Conservation (phyloP, 2,329 filamentous ascomycete species). For the Ophiocordyceps camponoti-rufipedis region DNA sequence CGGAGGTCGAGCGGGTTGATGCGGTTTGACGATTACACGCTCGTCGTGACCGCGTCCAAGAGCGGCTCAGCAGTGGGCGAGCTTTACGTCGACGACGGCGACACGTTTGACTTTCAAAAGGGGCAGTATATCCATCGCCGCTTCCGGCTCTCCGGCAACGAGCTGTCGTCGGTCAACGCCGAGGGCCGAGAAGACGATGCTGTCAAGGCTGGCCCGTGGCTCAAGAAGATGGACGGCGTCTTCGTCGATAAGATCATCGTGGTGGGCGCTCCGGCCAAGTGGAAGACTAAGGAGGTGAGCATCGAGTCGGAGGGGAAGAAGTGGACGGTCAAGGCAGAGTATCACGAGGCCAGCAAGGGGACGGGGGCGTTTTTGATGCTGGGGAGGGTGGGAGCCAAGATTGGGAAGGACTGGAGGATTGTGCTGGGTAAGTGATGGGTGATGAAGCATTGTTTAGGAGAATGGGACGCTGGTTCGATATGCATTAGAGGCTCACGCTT, state of each 20-base stretch:
- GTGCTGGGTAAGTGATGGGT: constrained; percentile 7
- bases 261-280: constrained; percentile 57
- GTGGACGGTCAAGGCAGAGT: constrained; percentile 43
- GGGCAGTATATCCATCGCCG: constrained; percentile 77
- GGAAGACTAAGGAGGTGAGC: constrained; percentile 45
- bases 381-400: constrained; percentile 29
- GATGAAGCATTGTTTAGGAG: background rate
- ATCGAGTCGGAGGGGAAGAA: constrained; percentile 34
- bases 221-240: constrained; percentile 63
- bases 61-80: constrained; percentile 48
- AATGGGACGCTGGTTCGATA: too few species aligned
- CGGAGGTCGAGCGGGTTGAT: constrained; percentile 75
- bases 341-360: constrained; percentile 26
- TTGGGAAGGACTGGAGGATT: constrained; percentile 35
- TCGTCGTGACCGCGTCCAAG: constrained; percentile 56
- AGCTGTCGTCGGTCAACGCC: constrained; percentile 53
- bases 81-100: constrained; percentile 84
- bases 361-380: constrained; percentile 33
- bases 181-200: constrained; percentile 33
- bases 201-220: constrained; percentile 45
- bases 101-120: constrained; percentile 72
- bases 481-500: too few species aligned
- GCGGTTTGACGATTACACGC: constrained; percentile 88
- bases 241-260: constrained; percentile 70
- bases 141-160: constrained; percentile 47